Evolutionary conservation across 2,329 filamentous ascomycete genomes (phyloP).

Genomic region (Xylariaceae sp.): DNA sequence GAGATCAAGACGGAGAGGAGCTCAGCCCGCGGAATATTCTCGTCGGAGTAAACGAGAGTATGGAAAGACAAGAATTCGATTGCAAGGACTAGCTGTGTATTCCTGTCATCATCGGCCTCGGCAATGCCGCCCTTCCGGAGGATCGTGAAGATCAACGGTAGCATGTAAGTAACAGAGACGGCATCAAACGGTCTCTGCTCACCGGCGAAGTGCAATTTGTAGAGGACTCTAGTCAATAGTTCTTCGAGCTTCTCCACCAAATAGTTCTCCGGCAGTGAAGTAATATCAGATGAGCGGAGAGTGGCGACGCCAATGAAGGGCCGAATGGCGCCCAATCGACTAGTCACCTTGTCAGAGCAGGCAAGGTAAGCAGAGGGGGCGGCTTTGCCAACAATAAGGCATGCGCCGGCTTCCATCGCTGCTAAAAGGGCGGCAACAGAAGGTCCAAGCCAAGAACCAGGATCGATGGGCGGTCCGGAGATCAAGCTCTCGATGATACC

Average conservation of each 20-base stretch:
- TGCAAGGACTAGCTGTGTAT: constrained; percentile 84
- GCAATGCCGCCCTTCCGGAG: constrained; percentile 76
- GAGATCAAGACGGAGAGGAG: constrained; percentile 66
- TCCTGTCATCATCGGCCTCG: constrained; percentile 66
- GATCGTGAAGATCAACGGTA: constrained; percentile 76
- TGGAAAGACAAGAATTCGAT: constrained; percentile 88
- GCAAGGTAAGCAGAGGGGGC: constrained; percentile 74
- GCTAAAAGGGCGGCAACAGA: constrained; percentile 69
- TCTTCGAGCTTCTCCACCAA: constrained; percentile 76
- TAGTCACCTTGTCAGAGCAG: constrained; percentile 69
- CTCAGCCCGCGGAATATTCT: constrained; percentile 68
- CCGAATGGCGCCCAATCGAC: constrained; percentile 68
- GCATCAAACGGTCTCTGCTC: constrained; percentile 93
- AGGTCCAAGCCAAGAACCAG: constrained; percentile 79
- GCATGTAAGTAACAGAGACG: constrained; percentile 78
- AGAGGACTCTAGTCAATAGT: constrained; percentile 81
- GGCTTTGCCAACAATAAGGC: constrained; percentile 72
- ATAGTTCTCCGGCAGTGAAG: constrained; percentile 65
- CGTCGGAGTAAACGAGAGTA: constrained; percentile 70
- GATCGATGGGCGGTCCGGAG: constrained; percentile 82
- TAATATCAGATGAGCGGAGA: constrained; percentile 69
- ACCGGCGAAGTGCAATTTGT: constrained; percentile 80
- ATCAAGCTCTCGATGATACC: constrained; percentile 80
- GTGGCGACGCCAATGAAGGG: constrained; percentile 85
- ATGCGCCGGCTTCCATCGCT: constrained; percentile 73